These are phyloP conservation scores for Geotrichum bryndzae DNA, from an alignment of 1,139 yeast species.

Conservation along the genomic window DNA sequence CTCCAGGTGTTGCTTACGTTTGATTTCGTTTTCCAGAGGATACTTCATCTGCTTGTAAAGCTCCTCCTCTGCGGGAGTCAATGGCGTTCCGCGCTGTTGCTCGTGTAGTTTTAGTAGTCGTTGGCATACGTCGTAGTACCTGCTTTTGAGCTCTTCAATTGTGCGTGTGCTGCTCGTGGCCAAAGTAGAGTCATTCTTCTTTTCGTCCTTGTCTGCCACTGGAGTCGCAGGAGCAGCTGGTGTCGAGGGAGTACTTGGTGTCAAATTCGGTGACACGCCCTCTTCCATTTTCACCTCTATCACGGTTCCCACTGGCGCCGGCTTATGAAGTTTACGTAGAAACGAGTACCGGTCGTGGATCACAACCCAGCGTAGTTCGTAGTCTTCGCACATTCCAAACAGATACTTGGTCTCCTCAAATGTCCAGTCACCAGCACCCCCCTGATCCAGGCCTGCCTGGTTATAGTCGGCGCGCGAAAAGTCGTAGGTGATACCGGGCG, in stretches of 20 bases:
- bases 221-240: background rate
- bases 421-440: constrained; percentile 49
- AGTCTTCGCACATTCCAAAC: constrained; percentile 63
- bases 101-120: constrained; percentile 39
- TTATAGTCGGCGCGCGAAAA: constrained; percentile 64
- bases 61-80: constrained; percentile 36
- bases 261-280: background rate
- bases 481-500: constrained; percentile 34
- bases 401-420: constrained; percentile 72
- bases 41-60: constrained; percentile 44
- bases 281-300: constrained; percentile 5
- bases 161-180: constrained; percentile 31
- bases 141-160: constrained; percentile 76
- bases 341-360: constrained; percentile 67
- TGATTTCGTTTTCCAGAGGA: constrained; percentile 63
- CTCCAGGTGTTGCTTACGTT: constrained; percentile 74
- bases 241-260: background rate
- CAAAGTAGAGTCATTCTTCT: constrained; percentile 1
- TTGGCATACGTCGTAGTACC: constrained; percentile 61
- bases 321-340: constrained; percentile 21
- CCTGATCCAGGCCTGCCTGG: constrained; percentile 25
- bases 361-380: constrained; percentile 84
- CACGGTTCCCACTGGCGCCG: constrained; percentile 7
- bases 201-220: background rate
- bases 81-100: constrained; percentile 39